Conservation (phyloP, 495 filamentous ascomycete species). For the Penicillium coffeae region DNA sequence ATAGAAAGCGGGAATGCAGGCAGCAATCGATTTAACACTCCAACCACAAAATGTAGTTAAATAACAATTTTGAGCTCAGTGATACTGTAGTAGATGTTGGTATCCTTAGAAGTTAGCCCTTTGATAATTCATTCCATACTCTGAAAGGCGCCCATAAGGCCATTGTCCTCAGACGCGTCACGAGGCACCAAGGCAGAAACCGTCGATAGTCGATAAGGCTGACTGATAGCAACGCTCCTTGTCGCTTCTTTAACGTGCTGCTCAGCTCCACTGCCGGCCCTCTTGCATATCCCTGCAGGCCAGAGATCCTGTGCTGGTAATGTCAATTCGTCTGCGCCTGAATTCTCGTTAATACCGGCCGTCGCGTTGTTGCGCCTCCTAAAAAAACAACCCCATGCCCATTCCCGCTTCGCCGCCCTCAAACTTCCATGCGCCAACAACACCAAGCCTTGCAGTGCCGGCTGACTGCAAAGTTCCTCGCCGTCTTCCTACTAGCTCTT, state of each 20-base stretch:
- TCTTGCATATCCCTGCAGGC: not conserved
- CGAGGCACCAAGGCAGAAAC: conserved; percentile 5
- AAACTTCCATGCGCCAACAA: conserved; percentile 53
- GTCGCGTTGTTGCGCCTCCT: conserved; percentile 1
- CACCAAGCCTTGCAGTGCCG: conserved; percentile 65
- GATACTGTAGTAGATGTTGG: too few relatives aligned
- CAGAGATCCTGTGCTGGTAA: not conserved
- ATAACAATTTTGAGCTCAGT: too few relatives aligned
- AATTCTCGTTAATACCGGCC: conserved; percentile 4
- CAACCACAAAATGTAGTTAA: too few relatives aligned
- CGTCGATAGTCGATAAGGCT: not conserved
- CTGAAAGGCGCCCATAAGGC: too few relatives aligned
- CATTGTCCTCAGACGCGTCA: not conserved
- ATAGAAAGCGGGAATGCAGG: too few relatives aligned
- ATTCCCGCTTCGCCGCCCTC: conserved; percentile 3
- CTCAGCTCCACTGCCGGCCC: not conserved
- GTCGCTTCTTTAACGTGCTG: not conserved
- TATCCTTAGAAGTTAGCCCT: too few relatives aligned
- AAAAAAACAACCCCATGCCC: conserved; percentile 12
- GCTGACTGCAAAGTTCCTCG: conserved; percentile 59
- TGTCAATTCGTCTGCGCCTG: not conserved
- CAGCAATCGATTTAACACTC: too few relatives aligned
- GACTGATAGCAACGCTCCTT: not conserved
- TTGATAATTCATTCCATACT: too few relatives aligned
- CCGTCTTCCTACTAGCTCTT: conserved; percentile 44